Evolutionary conservation across 1,284 basidiomycete genomes (phyloP).

Genomic region (Hemileia vastatrix): DNA sequence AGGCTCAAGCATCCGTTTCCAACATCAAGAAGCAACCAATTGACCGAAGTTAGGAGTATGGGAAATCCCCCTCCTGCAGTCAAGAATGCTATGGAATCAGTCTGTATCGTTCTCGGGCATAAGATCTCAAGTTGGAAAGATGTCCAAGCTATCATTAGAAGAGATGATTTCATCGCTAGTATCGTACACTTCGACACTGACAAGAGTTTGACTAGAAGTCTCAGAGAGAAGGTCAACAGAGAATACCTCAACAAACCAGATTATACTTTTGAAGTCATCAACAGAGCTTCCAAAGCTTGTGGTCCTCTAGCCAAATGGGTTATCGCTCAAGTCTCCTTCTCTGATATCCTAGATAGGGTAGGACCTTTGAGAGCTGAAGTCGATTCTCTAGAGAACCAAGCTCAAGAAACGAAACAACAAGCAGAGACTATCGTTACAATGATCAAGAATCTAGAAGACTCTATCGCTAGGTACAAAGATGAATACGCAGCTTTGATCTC

Average conservation of each 20-base stretch:
- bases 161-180: slow-evolving; percentile 43
- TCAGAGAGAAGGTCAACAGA: slow-evolving; percentile 39
- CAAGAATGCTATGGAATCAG: slow-evolving; percentile 43
- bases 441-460: slow-evolving; percentile 37
- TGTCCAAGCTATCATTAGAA: slow-evolving; percentile 41
- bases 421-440: slow-evolving; percentile 33
- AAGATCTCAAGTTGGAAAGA: slow-evolving; percentile 42
- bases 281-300: slow-evolving; percentile 42
- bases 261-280: slow-evolving; percentile 42
- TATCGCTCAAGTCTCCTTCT: slow-evolving; percentile 42
- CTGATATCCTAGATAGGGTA: slow-evolving; percentile 41
- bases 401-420: slow-evolving; percentile 36
- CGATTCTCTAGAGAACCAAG: slow-evolving; percentile 36
- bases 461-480: slow-evolving; percentile 42
- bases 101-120: slow-evolving; percentile 44
- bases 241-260: slow-evolving; percentile 41
- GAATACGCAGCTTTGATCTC: slow-evolving; percentile 43
- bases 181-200: slow-evolving; percentile 44
- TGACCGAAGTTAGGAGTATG: slow-evolving; percentile 44
- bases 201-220: slow-evolving; percentile 34
- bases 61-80: slow-evolving; percentile 42
- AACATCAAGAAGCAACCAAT: slow-evolving; percentile 45
- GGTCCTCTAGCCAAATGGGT: slow-evolving; percentile 45
- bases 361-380: slow-evolving; percentile 41
- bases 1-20: slow-evolving; percentile 41